Percentiles rank a stretch among this genome's conserved stretches.
These are phyloP conservation scores for Candida vartiovaarae DNA, from an alignment of 805 yeast genomes.

Conservation along the genomic window DNA sequence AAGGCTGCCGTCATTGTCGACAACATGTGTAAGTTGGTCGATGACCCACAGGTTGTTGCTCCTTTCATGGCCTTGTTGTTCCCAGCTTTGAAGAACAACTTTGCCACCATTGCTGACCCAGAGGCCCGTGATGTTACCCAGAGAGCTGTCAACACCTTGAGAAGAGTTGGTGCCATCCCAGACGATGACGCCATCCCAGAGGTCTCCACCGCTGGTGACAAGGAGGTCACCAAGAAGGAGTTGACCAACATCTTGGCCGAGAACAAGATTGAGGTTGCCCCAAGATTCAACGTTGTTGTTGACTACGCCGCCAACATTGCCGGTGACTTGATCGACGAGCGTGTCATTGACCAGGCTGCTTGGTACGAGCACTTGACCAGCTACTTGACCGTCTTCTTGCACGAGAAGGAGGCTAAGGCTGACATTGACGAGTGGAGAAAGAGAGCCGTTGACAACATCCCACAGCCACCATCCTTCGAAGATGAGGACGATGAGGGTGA, in stretches of 20 bases:
- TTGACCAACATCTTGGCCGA: conserved; percentile 88
- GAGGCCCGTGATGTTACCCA: conserved; percentile 98
- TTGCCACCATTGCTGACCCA: conserved; percentile 97
- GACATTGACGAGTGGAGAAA: conserved; percentile 71
- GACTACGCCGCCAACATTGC: conserved; percentile 85
- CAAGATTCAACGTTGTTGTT: conserved; percentile 87
- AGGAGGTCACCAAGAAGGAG: conserved; percentile 84
- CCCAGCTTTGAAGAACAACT: conserved; percentile 94
- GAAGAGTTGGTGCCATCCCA: conserved; percentile 97
- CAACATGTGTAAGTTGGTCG: conserved; percentile 99
- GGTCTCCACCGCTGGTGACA: conserved; percentile 98
- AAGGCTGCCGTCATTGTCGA: conserved; percentile 96
- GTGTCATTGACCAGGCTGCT: conserved; percentile 84
- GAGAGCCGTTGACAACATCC: conserved; percentile 50
- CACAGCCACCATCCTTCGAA: conserved; percentile 33
- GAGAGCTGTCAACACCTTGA: conserved; percentile 95
- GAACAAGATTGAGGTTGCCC: conserved; percentile 89
- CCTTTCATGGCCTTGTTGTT: conserved; percentile 93
- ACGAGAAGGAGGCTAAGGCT: conserved; percentile 56
- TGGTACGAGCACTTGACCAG: conserved; percentile 52
- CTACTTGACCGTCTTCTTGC: conserved; percentile 65
- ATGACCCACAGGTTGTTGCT: conserved; percentile 99
- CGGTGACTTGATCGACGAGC: conserved; percentile 74
- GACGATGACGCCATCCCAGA: conserved; percentile 90
- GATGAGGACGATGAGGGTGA: conserved; percentile 73